Evolutionary conservation across 306 rosid species (phyloP), one percentile per base, ranked within the genome.

Genomic region (Fagus sylvatica): DNA sequence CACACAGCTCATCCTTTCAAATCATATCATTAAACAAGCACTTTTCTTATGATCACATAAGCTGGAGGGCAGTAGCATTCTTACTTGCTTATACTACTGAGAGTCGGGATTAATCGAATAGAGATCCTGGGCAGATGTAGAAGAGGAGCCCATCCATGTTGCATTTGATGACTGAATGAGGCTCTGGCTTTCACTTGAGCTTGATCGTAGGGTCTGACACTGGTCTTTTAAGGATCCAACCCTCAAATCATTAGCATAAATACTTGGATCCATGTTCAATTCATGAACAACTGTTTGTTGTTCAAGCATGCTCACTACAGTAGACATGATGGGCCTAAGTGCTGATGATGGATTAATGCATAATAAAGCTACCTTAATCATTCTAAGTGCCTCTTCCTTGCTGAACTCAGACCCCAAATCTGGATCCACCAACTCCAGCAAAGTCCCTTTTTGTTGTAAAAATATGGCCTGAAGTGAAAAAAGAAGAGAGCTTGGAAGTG

Each of bases 271-370:
- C 5, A 69, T 51, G 53, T 36, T 73, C 60, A 62, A 53, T 56
- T 89, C 87, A 8, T 82, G 84, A 79, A 87, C 86, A 46, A 16
- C 39, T 1, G 43, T 68, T 78, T 74, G 78, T 46, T 87, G 90
- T 82, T 87, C 88, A 9, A 91, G 91, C 93, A 91, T 91, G 79
- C 82, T 87, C 72, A 87, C 87, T 73, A 84, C 96, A 65, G 81
- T 83, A 22, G 96, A 85, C 90, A 91, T 91, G n/a, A 76, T 51
- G 39, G 94, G 94, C 71, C 94, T 79, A 30, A 80, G 71, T 6
- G 90, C 85, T 0, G 93, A 85, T 0, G 91, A 82, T 17, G 73
- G 40, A 69, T 84, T 71, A 0, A 89, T 80, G 83, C 97, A 89
- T 11, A 85, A 55, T 2, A 91, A 72, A 68, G 92, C 94, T 40